Base-by-base conservation (phyloP, 2,329 filamentous ascomycete genomes). In the Beauveria medogensis region DNA sequence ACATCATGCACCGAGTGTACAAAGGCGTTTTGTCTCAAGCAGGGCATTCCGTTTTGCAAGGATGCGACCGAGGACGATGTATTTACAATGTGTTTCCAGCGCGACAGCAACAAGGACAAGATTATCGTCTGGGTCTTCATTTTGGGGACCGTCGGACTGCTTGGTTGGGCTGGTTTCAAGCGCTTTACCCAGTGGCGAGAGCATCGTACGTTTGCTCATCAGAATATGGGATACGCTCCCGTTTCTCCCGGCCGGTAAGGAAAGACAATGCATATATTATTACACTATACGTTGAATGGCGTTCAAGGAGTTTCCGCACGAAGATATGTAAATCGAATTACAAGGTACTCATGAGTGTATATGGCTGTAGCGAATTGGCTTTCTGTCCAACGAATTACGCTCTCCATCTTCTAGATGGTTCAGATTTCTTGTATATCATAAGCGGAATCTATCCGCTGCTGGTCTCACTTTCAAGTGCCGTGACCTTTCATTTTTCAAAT, bases 41-140 rank as follows among this genome's bases (percentile, higher is more conserved):
- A 84, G 64, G 78, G 78, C 65, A 80, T 88, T 26, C 82, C 82
- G 61, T 85, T 88, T 68, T 88, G 85, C 76, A 81, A 83, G 67
- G 78, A 80, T 65, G 83, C 83, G 58, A 79, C 80, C 65, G 83
- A 87, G 66, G 82, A 80, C 68, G 83, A 87, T 67, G 82, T 87
- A 22, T 73, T 82, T 47, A 85, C 85, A 30, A 77, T 79, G 68
- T 88, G 85, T 70, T 88, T 88, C 73, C 83, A 87, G 77, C 80
- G 85, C 64, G 85, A 88, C 71, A 85, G 82, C 70, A 80, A 80
- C 71, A 88, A 88, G 74, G 85, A 88, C 72, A 80, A 82, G 72
- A 78, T 87, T 65, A 86, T 88, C 41, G 85, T 88, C 4, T 84
- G 85, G 80, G 80, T 76, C 1, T 88, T 88, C 71, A 80, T 88